Evolutionary conservation across 768 basidiomycete species (phyloP).

Genomic region (Hortiboletus flavorubellus): DNA sequence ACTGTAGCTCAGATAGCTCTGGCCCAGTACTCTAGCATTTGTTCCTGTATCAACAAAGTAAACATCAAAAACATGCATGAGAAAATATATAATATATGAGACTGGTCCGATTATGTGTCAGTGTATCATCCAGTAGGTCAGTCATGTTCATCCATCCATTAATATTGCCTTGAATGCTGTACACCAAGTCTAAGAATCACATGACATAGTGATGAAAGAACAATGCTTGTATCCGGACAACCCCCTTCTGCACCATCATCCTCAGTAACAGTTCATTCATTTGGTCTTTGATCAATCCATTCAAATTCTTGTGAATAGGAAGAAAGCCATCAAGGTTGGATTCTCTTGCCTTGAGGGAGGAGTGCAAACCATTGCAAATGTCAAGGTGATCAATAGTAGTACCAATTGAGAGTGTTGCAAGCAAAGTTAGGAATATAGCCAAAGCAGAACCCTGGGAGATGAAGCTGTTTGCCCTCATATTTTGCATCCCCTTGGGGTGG

Average conservation of each 20-base stretch:
- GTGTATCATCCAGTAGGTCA: constrained; percentile 59
- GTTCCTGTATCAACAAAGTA: constrained; percentile 29
- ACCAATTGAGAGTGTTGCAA: constrained; percentile 5
- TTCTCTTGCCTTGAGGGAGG: constrained; percentile 33
- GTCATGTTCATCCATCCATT: constrained; percentile 57
- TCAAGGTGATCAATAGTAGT: constrained; percentile 6
- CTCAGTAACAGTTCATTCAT: constrained; percentile 60
- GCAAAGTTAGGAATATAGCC: neutral
- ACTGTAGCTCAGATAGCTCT: constrained; percentile 65
- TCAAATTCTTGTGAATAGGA: constrained; percentile 59
- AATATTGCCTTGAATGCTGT: constrained; percentile 63
- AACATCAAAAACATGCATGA: neutral
- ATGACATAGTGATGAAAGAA: neutral
- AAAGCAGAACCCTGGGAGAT: neutral
- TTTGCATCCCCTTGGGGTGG: constrained; percentile 21
- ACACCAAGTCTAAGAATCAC: neutral
- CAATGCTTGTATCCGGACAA: constrained; percentile 52
- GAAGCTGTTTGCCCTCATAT: constrained; percentile 5
- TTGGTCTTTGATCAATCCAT: constrained; percentile 38
- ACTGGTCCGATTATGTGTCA: constrained; percentile 50
- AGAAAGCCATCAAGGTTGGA: constrained; percentile 51
- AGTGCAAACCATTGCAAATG: constrained; percentile 33
- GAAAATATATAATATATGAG: constrained; percentile 27
- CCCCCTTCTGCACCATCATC: constrained; percentile 68
- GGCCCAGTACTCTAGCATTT: constrained; percentile 43